A percentile compares a stretch with the other conserved stretches of the same genome.
Conservation (phyloP, 306 rosid genomes). For the Crataegus laevigata region DNA sequence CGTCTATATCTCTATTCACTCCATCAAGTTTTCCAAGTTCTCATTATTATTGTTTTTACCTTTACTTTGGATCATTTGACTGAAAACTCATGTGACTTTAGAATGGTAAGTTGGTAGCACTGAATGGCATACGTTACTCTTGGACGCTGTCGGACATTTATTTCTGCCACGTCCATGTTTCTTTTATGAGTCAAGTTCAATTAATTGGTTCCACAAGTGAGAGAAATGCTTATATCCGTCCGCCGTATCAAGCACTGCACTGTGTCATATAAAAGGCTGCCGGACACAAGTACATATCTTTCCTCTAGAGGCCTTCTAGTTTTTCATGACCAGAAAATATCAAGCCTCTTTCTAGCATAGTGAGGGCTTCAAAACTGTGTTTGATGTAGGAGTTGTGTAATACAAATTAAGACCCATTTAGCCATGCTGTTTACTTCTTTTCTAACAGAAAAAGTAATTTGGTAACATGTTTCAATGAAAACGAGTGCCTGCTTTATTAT, state of each 20-base stretch:
- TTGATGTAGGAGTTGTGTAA: not conserved
- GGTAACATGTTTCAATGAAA: not conserved
- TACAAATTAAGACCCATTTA: not conserved
- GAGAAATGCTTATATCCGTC: not conserved
- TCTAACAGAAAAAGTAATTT: not conserved
- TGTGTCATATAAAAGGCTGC: too few relatives aligned
- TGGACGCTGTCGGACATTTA: not conserved
- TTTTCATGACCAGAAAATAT: too few relatives aligned
- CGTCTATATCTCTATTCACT: not conserved
- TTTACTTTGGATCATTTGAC: not conserved
- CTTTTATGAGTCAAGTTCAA: not conserved
- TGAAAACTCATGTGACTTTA: not conserved
- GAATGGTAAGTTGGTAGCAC: not conserved
- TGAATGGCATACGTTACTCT: not conserved
- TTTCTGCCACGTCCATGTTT: not conserved
- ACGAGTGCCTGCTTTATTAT: too few relatives aligned
- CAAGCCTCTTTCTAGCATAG: not conserved
- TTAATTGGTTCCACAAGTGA: not conserved
- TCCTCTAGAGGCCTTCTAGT: not conserved
- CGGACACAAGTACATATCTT: not conserved
- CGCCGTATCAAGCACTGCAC: not conserved
- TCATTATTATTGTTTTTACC: too few relatives aligned
- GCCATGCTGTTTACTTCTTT: not conserved
- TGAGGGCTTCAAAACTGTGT: not conserved
- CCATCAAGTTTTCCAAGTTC: not conserved